Evolutionary conservation across 2,329 filamentous ascomycete genomes (phyloP).

Genomic region (Xenoacremonium recifei): DNA sequence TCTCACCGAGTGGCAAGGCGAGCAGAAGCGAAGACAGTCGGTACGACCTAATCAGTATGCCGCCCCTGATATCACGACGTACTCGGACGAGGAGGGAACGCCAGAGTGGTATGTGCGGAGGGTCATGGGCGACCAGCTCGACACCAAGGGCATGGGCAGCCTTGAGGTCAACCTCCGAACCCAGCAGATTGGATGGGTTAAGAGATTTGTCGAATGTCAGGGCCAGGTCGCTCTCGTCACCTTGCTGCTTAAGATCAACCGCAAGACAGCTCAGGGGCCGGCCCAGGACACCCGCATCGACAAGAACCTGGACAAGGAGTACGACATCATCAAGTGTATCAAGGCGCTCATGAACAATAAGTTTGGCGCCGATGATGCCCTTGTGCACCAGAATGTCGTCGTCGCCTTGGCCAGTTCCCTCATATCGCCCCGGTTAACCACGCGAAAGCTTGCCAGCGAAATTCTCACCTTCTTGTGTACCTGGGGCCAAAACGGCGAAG

Average conservation of each 20-base stretch:
- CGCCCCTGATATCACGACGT: constrained; percentile 66
- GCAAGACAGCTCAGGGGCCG: constrained; percentile 74
- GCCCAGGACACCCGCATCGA: constrained; percentile 61
- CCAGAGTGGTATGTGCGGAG: constrained; percentile 98
- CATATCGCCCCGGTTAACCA: constrained; percentile 84
- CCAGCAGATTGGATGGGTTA: constrained; percentile 97
- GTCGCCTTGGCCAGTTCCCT: constrained; percentile 83
- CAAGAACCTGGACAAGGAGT: constrained; percentile 85
- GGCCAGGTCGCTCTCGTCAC: constrained; percentile 95
- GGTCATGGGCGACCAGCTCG: constrained; percentile 93
- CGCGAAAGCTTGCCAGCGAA: constrained; percentile 91
- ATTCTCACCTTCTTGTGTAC: constrained; percentile 95
- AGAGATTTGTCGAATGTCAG: constrained; percentile 93
- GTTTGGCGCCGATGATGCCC: constrained; percentile 93
- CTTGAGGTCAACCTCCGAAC: constrained; percentile 92
- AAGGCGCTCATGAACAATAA: constrained; percentile 99
- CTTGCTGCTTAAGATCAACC: constrained; percentile 89
- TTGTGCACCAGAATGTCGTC: constrained; percentile 86
- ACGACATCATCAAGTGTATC: constrained; percentile 96
- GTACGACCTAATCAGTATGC: constrained; percentile 70
- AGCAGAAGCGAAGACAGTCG: constrained; percentile 82
- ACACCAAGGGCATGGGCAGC: constrained; percentile 86
- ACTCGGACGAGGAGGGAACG: constrained; percentile 90
- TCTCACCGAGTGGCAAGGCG: constrained; percentile 88
- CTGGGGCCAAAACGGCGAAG: constrained; percentile 79